Evolutionary conservation across 176 grass and related monocot species (phyloP).

Genomic region (Guadua angustifolia): DNA sequence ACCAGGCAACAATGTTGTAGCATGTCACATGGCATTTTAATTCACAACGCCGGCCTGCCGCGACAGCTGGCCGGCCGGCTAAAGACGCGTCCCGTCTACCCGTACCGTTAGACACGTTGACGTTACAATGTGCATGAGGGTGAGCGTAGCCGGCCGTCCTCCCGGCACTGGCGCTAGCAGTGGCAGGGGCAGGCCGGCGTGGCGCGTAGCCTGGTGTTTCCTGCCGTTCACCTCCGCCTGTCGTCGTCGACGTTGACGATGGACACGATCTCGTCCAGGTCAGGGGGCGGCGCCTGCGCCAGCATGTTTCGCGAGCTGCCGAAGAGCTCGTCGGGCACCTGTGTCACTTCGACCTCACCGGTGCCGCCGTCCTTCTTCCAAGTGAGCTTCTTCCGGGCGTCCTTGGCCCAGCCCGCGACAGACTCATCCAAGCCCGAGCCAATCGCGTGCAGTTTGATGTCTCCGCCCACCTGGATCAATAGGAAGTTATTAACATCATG

Average conservation of each 20-base stretch:
- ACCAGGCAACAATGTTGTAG: conserved; percentile 11
- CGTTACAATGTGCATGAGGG: conserved; percentile 13
- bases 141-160: neutral
- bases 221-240: neutral
- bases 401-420: conserved; percentile 43
- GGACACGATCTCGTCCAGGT: conserved; percentile 40
- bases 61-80: neutral
- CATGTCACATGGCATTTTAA: conserved; percentile 28
- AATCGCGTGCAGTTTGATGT: conserved; percentile 61
- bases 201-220: conserved; percentile 17
- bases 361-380: no score
- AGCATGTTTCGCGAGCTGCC: conserved; percentile 9
- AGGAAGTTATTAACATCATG: neutral
- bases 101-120: conserved; percentile 34
- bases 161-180: no score
- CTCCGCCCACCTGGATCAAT: conserved; percentile 64
- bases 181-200: neutral
- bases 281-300: neutral
- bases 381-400: neutral
- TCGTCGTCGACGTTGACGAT: neutral
- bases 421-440: conserved; percentile 23
- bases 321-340: neutral
- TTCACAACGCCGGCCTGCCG: conserved; percentile 16
- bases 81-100: conserved; percentile 21
- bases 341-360: neutral